Base-by-base conservation (phyloP, 164 flowering plant genomes). In the Taxillus chinensis region DNA sequence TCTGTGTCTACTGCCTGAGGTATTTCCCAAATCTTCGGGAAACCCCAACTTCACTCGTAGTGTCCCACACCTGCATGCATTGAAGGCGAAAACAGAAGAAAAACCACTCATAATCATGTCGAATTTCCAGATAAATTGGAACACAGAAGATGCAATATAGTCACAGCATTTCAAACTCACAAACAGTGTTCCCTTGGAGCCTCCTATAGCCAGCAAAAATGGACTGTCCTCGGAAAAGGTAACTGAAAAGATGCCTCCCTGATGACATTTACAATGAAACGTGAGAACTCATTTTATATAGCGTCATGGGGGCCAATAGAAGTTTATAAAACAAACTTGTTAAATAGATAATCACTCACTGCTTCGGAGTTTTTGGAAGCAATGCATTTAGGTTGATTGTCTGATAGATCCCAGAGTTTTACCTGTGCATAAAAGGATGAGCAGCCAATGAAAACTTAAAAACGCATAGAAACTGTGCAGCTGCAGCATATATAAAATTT, bases 351-450 rank as follows among this genome's bases (percentile, higher is more conserved):
- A 46, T 42, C 45, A 69, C 96, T 78, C 74, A 89, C 98, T 64
- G 84, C 90, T 78, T 86, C 86, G 37, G 86, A 92, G 69, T 83
- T 85, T 62, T 59, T 71, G 16, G 96, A 77, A 43, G 84, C 86
- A 62, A 92, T 57, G 70, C 86, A 86, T 16, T 92, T 80, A 42
- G 98, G 96, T 64, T 86, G 77, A 62, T 85, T 81, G 73, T 86
- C 85, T 17, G 96, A 78, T 52, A 92, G 41, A 80, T 90, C 92
- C 98, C 98, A 90, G 0, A 92, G 81, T 70, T 90, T 89, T 49
- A 89, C 92, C 96, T 88, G 72, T 57, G 38, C 27, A 27, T 27
- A 27, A 65, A 45, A 62, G 7, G 8, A 27, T 8, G 39, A 17
- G n/a, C 39, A 27, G 39, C 39, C 3, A 7, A 54, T 54, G 39